Evolutionary conservation across 1,284 basidiomycete genomes (phyloP), one percentile per base, ranked within the genome.

Genomic region (Jaminaea rosea): DNA sequence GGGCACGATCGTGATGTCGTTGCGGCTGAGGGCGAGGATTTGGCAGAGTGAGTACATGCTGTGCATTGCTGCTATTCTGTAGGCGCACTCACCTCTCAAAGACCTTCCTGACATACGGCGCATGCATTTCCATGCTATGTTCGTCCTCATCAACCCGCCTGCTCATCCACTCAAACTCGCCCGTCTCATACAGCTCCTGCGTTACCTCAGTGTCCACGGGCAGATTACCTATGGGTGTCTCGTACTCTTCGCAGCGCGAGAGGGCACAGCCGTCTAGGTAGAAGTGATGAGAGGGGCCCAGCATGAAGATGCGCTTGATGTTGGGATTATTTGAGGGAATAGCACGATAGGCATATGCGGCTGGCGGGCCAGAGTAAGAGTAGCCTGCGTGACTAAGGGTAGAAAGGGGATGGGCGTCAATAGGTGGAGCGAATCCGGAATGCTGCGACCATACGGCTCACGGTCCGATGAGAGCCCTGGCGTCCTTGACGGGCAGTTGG

Each of bases 41-140:
- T n/a, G n/a, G n/a, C n/a, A n/a, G n/a, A n/a, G n/a, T n/a, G n/a
- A n/a, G n/a, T n/a, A n/a, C n/a, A n/a, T n/a, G n/a, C n/a, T n/a
- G n/a, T n/a, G n/a, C n/a, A n/a, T n/a, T n/a, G n/a, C n/a, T n/a
- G n/a, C n/a, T n/a, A n/a, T n/a, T n/a, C n/a, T n/a, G n/a, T n/a
- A n/a, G n/a, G n/a, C n/a, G n/a, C n/a, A 74, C 78, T 60, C 64
- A 89, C 87, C 82, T 82, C 70, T 86, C 78, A 61, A 96, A 96
- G 8, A 87, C 77, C 72, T 91, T 89, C 48, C 87, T 81, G 31
- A 98, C 80, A 73, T 93, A 97, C 2, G 92, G 91, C 11, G 94
- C 79, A 64, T 97, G 92, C 88, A 99, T 93, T 77, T 99, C 94
- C 48, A 99, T 84, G 68, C 88, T 92, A 74, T 99, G 94, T 67